Conservation (phyloP, 2,329 filamentous ascomycete species). For the Neofusicoccum ribis region DNA sequence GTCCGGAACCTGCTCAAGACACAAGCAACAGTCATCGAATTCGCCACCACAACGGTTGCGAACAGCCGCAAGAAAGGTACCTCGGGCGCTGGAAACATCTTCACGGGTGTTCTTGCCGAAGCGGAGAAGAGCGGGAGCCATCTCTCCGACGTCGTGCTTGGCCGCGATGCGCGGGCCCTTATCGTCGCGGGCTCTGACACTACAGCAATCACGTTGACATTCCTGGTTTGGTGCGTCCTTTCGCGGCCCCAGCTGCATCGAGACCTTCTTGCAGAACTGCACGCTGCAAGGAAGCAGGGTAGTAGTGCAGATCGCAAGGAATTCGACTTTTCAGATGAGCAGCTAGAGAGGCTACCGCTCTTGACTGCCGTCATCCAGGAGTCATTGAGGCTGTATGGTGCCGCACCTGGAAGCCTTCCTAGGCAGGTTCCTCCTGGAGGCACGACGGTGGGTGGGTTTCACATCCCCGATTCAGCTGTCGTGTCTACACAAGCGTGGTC, state of each 20-base stretch:
- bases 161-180: conserved; percentile 29
- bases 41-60: conserved; percentile 32
- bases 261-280: conserved; percentile 21
- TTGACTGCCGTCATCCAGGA: conserved; percentile 42
- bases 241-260: conserved; percentile 21
- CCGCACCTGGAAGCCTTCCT: conserved; percentile 37
- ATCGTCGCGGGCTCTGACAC: conserved; percentile 40
- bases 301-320: conserved; percentile 22
- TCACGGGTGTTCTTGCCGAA: conserved; percentile 36
- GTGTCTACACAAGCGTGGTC: conserved; percentile 43
- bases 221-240: conserved; percentile 36
- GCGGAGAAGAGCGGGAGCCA: conserved; percentile 32
- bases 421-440: conserved; percentile 38
- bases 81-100: conserved; percentile 34
- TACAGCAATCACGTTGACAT: conserved; percentile 35
- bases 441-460: conserved; percentile 34
- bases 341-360: conserved; percentile 33
- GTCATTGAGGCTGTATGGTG: conserved; percentile 39
- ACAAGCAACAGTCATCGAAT: conserved; percentile 33
- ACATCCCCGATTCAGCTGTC: conserved; percentile 35
- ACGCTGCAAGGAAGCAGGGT: conserved; percentile 22
- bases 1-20: conserved; percentile 37
- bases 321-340: conserved; percentile 22
- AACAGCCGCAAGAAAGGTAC: conserved; percentile 32
- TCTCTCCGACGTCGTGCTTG: conserved; percentile 32